Evolutionary conservation across 2,329 filamentous ascomycete genomes (phyloP).

Genomic region (Pseudocercospora fijiensis): DNA sequence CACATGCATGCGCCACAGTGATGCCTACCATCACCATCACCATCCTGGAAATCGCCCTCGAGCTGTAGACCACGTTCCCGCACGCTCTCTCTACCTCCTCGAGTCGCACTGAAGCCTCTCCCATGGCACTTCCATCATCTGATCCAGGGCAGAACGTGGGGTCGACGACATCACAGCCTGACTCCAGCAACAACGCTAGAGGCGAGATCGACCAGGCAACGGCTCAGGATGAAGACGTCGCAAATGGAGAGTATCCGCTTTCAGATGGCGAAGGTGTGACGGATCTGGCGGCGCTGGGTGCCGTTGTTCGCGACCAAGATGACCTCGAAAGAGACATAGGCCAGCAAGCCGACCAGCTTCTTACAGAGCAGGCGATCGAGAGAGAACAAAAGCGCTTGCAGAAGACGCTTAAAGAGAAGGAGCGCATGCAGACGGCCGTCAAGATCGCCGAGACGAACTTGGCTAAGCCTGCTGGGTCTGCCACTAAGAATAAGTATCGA

Average conservation of each 20-base stretch:
- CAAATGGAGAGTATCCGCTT: constrained; percentile 4
- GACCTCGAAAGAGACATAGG: constrained; percentile 86
- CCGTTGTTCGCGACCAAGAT: constrained; percentile 73
- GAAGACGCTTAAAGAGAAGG: constrained; percentile 53
- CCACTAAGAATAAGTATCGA: constrained; percentile 59
- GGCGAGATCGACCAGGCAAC: not conserved
- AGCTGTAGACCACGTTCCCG: not conserved
- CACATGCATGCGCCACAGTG: not conserved
- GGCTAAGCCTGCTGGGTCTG: constrained; percentile 53
- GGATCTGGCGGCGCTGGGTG: constrained; percentile 40
- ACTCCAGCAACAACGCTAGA: not conserved
- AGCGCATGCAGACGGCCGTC: constrained; percentile 65
- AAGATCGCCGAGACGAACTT: constrained; percentile 59
- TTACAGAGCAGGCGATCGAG: constrained; percentile 62
- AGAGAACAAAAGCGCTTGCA: constrained; percentile 63
- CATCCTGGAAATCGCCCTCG: not conserved
- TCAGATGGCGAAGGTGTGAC: constrained; percentile 39
- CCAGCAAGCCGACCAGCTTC: constrained; percentile 60
- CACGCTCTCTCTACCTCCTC: not conserved
- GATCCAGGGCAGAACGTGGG: not conserved
- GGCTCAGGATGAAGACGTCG: not conserved
- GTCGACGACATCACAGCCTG: not conserved
- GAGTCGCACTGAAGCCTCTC: not conserved
- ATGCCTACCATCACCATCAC: not conserved
- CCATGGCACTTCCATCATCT: not conserved